These are phyloP conservation scores for Aspergillus baeticus DNA, from an alignment of 495 filamentous ascomycete genomes.

Conservation along the genomic window DNA sequence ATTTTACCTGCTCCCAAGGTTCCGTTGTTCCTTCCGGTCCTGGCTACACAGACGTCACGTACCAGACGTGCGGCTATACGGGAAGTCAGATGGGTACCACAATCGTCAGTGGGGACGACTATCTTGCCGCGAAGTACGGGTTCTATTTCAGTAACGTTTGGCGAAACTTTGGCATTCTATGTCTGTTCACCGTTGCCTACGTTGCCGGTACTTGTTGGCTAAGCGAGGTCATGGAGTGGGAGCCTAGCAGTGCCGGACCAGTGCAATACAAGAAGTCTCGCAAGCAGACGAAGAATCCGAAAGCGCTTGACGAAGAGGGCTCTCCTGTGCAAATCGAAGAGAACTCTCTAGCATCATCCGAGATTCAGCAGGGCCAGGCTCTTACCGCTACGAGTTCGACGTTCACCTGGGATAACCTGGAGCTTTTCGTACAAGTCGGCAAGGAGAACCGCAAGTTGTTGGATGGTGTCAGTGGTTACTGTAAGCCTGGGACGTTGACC, in stretches of 20 bases:
- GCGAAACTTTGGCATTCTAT: slow-evolving; percentile 65
- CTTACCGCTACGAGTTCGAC: slow-evolving; percentile 51
- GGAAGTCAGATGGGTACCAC: slow-evolving; percentile 49
- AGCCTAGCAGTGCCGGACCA: slow-evolving; percentile 63
- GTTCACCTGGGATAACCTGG: slow-evolving; percentile 52
- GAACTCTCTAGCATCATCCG: slow-evolving; percentile 17
- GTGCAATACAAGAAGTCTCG: slow-evolving; percentile 49
- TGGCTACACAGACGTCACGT: slow-evolving; percentile 47
- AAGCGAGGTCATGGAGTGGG: slow-evolving; percentile 56
- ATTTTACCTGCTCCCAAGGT: slow-evolving; percentile 46
- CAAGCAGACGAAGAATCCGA: slow-evolving; percentile 46
- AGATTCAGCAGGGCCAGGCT: slow-evolving; percentile 21
- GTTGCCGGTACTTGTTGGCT: slow-evolving; percentile 52
- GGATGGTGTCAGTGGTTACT: slow-evolving; percentile 70
- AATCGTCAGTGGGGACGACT: slow-evolving; percentile 50
- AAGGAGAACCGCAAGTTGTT: slow-evolving; percentile 66
- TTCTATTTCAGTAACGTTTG: slow-evolving; percentile 59
- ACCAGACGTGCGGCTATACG: slow-evolving; percentile 58
- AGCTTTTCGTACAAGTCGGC: slow-evolving; percentile 63
- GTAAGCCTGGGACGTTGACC: slow-evolving; percentile 74
- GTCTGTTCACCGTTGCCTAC: slow-evolving; percentile 59
- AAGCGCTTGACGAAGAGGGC: slow-evolving; percentile 48
- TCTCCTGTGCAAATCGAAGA: slow-evolving; percentile 23
- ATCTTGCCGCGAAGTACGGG: slow-evolving; percentile 49
- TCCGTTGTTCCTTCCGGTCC: slow-evolving; percentile 59